Conservation (phyloP, 1,284 basidiomycete genomes). For the Ceratobasidium sp. region DNA sequence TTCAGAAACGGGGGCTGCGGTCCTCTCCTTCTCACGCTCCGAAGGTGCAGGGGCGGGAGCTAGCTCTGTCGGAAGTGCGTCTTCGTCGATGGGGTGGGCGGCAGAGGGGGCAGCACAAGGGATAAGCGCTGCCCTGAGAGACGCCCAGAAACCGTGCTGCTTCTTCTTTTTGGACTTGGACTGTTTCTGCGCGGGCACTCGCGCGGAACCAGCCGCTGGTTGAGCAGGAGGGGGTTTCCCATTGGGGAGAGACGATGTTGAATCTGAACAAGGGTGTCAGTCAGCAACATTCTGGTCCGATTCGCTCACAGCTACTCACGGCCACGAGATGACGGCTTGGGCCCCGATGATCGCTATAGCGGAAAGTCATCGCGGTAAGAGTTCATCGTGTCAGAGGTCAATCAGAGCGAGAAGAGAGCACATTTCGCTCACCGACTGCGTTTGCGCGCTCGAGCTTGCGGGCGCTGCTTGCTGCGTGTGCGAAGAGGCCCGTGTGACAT, state of each 20-base stretch:
- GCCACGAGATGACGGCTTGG: constrained; percentile 3
- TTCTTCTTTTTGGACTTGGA: constrained; percentile 38
- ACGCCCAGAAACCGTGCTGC: constrained; percentile 32
- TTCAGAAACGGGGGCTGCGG: constrained; percentile 9
- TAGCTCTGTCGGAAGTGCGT: neutral
- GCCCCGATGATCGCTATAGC: constrained; percentile 6
- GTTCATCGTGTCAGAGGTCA: constrained; percentile 20
- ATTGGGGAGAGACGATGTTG: constrained; percentile 34
- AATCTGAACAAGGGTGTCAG: constrained; percentile 7
- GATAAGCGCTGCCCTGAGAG: constrained; percentile 36
- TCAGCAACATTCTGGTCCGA: constrained; percentile 8
- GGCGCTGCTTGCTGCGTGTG: neutral
- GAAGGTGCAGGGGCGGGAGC: neutral
- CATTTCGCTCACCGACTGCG: constrained; percentile 27
- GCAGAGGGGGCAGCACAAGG: constrained; percentile 23
- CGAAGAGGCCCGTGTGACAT: constrained; percentile 3
- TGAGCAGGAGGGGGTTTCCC: constrained; percentile 11
- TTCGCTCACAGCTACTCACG: neutral
- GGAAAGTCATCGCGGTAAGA: neutral
- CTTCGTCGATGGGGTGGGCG: constrained; percentile 30
- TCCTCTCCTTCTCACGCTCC: constrained; percentile 17
- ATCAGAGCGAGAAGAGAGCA: constrained; percentile 19
- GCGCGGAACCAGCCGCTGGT: constrained; percentile 39
- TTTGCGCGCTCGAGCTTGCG: constrained; percentile 1
- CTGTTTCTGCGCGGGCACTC: constrained; percentile 22